Percentiles rank a stretch among this genome's conserved stretches.
Conservation (phyloP, 805 yeast genomes). For the Pichia rugopelliculosa region DNA sequence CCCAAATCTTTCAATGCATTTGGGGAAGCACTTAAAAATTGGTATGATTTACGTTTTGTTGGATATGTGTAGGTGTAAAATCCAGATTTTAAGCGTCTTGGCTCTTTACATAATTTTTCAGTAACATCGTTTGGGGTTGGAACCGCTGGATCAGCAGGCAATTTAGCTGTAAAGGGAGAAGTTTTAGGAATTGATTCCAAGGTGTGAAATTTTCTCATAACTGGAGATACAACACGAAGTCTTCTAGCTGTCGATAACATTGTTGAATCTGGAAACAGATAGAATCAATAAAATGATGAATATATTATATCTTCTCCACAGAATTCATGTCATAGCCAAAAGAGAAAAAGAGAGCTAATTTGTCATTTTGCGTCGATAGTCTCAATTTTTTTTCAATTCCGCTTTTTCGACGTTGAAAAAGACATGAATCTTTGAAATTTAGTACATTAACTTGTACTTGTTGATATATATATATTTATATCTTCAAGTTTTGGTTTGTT, state of each 20-base stretch:
- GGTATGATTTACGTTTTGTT: slow-evolving; percentile 44
- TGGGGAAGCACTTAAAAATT: slow-evolving; percentile 50
- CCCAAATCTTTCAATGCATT: slow-evolving; percentile 59
- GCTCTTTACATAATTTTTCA: slow-evolving; percentile 21
- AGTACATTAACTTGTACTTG: no score
- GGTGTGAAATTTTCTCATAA: background rate
- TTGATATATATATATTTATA: no score
- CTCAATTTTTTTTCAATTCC: background rate
- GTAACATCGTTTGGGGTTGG: slow-evolving; percentile 14
- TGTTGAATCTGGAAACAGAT: background rate
- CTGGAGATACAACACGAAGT: background rate
- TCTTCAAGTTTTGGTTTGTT: background rate
- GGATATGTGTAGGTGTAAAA: slow-evolving; percentile 73
- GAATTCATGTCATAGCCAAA: background rate
- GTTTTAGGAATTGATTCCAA: slow-evolving; percentile 21
- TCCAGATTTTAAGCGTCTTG: slow-evolving; percentile 48
- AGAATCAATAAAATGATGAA: no score
- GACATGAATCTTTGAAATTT: no score
- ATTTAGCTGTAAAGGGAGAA: slow-evolving; percentile 22
- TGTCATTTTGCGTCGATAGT: no score
- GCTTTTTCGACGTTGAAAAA: background rate
- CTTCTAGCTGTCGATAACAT: background rate
- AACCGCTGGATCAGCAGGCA: slow-evolving; percentile 26
- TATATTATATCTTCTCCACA: no score
- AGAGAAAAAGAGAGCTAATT: background rate